A percentile compares a stretch with the other conserved stretches of the same genome.
Conservation (phyloP, 2,329 filamentous ascomycete genomes). For the Trichoderma koningii region DNA sequence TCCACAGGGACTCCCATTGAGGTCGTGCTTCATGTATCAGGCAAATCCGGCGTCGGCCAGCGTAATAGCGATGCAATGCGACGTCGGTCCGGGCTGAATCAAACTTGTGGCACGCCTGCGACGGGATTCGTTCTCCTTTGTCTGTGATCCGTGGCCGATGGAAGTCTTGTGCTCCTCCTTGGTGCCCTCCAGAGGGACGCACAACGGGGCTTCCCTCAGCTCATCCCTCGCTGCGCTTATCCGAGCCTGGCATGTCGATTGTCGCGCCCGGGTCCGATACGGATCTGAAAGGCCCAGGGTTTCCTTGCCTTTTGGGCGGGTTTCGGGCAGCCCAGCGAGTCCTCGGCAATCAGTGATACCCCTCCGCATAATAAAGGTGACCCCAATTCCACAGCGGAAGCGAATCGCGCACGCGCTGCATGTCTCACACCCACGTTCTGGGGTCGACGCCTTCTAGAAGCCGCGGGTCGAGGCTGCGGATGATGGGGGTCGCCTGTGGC, state of each 20-base stretch:
- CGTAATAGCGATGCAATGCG: neutral
- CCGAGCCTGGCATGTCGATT: slow-evolving; percentile 12
- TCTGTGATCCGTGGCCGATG: neutral
- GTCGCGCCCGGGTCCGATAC: slow-evolving; percentile 12
- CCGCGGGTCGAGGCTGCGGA: neutral
- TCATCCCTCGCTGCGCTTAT: neutral
- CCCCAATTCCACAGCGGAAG: slow-evolving; percentile 6
- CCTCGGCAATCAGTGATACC: slow-evolving; percentile 5
- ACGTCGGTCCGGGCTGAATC: neutral
- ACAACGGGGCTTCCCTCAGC: neutral
- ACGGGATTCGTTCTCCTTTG: neutral
- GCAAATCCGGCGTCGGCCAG: neutral
- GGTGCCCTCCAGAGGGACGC: neutral
- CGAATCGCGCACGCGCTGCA: slow-evolving; percentile 14
- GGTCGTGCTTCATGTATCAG: slow-evolving; percentile 6
- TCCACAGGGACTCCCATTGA: neutral
- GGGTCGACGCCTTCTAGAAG: slow-evolving; percentile 14
- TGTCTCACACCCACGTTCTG: slow-evolving; percentile 6
- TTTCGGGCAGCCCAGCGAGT: slow-evolving; percentile 9
- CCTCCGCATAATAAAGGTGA: slow-evolving; percentile 14
- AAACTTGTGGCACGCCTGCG: slow-evolving; percentile 7
- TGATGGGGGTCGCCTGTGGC: neutral
- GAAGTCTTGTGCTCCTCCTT: neutral
- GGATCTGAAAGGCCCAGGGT: neutral
- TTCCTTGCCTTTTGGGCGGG: neutral